These are phyloP conservation scores for Spatholobus suberectus DNA, from an alignment of 306 rosid genomes.

Conservation along the genomic window DNA sequence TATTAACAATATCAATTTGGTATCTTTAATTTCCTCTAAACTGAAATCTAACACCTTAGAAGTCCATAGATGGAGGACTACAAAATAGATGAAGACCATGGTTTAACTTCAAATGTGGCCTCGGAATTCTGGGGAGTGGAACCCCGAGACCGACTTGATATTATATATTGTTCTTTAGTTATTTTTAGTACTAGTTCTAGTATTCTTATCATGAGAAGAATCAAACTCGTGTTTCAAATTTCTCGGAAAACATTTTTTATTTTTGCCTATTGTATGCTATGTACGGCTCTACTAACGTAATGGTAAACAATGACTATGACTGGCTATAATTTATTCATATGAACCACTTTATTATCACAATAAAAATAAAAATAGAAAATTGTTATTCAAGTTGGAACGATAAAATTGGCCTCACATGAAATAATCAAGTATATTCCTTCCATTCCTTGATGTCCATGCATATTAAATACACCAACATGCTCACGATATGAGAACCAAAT, in stretches of 20 bases:
- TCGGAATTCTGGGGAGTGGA: slow-evolving; percentile 35
- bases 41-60: neutral
- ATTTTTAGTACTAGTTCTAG: neutral
- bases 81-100: neutral
- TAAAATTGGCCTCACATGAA: slow-evolving; percentile 59
- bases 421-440: slow-evolving; percentile 51
- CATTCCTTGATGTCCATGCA: slow-evolving; percentile 56
- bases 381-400: slow-evolving; percentile 44
- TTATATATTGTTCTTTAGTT: neutral
- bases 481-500: slow-evolving; percentile 42
- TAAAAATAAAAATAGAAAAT: neutral
- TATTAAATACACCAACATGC: slow-evolving; percentile 41
- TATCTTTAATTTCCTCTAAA: neutral
- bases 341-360: slow-evolving; percentile 15
- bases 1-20: neutral
- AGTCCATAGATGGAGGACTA: neutral
- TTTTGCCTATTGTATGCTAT: neutral
- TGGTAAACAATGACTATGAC: slow-evolving; percentile 28
- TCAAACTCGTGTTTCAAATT: slow-evolving; percentile 39
- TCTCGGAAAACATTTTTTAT: neutral
- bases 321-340: slow-evolving; percentile 21
- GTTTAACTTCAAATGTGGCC: slow-evolving; percentile 24
- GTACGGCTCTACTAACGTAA: slow-evolving; percentile 32
- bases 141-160: neutral
- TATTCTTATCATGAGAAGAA: slow-evolving; percentile 32